phyloP scores from a whole-genome alignment of 2,329 filamentous ascomycete species.

The Epichloe amarillans region DNA sequence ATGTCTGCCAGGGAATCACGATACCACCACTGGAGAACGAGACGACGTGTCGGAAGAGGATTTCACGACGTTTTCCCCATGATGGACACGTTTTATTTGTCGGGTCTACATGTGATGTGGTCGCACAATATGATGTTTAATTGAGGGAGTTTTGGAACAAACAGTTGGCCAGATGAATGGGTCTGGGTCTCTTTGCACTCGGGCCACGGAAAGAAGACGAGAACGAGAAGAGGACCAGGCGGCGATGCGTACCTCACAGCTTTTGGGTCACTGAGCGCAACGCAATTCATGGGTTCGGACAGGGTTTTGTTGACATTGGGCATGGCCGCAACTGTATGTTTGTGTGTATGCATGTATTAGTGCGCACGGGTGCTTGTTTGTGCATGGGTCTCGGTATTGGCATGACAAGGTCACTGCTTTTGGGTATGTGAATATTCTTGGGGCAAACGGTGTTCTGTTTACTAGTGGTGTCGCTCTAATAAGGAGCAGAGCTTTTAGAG shows the following conservation, averaged over 20 bases:
- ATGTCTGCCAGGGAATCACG: not conserved
- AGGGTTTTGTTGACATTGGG: not conserved
- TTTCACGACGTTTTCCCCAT: not conserved
- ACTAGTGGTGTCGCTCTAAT: not conserved
- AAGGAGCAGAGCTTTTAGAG: not conserved
- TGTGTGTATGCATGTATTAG: not conserved
- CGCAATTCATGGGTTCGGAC: not conserved
- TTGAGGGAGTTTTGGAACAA: not conserved
- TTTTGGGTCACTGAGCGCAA: not conserved
- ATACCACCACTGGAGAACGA: not conserved
- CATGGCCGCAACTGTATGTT: too few relatives aligned
- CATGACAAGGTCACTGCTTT: not conserved
- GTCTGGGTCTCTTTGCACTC: not conserved
- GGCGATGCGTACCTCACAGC: slow-evolving; percentile 1
- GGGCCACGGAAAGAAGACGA: too few relatives aligned
- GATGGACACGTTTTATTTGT: not conserved
- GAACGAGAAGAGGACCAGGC: not conserved
- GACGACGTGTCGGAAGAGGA: not conserved
- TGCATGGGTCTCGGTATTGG: not conserved
- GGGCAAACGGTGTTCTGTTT: not conserved
- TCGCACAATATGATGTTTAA: not conserved
- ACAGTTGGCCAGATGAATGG: not conserved
- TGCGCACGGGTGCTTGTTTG: not conserved
- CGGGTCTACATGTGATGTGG: not conserved
- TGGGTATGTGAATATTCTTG: not conserved